These are phyloP conservation scores for Diaporthe citriasiana DNA, from an alignment of 2,329 filamentous ascomycete genomes.

Conservation along the genomic window DNA sequence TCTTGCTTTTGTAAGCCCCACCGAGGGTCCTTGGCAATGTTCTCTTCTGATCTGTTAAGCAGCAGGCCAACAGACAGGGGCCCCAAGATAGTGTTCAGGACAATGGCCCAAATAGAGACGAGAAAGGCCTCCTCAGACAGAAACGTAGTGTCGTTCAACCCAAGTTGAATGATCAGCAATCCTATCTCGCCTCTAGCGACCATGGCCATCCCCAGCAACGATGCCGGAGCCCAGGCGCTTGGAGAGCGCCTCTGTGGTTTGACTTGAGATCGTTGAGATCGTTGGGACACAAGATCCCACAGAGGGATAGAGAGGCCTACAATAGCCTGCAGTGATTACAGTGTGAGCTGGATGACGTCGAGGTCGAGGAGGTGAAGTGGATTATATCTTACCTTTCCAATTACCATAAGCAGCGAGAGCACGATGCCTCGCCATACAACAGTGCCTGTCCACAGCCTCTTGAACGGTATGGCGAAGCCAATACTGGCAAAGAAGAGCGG, in stretches of 20 bases:
- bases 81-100: slow-evolving; percentile 68
- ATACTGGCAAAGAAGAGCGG: slow-evolving; percentile 72
- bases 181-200: slow-evolving; percentile 73
- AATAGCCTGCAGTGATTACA: slow-evolving; percentile 29
- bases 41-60: slow-evolving; percentile 48
- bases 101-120: slow-evolving; percentile 68
- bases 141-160: slow-evolving; percentile 55
- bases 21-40: slow-evolving; percentile 40
- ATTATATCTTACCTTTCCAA: slow-evolving; percentile 53
- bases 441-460: slow-evolving; percentile 63
- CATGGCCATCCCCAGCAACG: slow-evolving; percentile 71
- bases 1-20: slow-evolving; percentile 42
- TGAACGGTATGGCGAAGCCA: slow-evolving; percentile 73
- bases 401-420: slow-evolving; percentile 68
- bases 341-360: not conserved
- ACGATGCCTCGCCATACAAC: slow-evolving; percentile 71
- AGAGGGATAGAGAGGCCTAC: slow-evolving; percentile 44
- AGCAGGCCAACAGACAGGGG: slow-evolving; percentile 66
- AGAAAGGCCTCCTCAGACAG: slow-evolving; percentile 68
- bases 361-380: not conserved
- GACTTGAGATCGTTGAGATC: not conserved
- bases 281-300: slow-evolving; percentile 60
- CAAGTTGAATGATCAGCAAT: slow-evolving; percentile 63
- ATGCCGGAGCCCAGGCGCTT: slow-evolving; percentile 54
- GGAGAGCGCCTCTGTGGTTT: not conserved